Conservation (phyloP, 2,329 filamentous ascomycete genomes). For the Laburnicola sp. region DNA sequence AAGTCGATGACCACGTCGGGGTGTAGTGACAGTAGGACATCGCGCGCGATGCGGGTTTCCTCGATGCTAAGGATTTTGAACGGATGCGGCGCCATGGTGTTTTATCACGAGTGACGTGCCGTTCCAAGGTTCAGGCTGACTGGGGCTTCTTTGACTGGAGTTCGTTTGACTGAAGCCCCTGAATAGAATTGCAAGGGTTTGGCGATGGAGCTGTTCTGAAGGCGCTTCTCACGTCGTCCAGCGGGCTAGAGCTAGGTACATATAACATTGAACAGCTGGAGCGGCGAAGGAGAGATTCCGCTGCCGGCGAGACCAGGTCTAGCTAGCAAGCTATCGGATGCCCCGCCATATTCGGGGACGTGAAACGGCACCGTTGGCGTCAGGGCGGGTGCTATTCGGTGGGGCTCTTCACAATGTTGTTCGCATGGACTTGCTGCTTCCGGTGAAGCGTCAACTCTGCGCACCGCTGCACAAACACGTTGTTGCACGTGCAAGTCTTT, state of each 20-base stretch:
- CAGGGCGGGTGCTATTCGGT: background rate
- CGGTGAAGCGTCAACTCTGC: too few relatives aligned
- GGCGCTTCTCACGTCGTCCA: too few relatives aligned
- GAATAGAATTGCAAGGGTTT: too few relatives aligned
- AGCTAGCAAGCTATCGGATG: background rate
- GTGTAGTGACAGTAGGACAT: constrained; percentile 52
- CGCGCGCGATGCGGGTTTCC: constrained; percentile 57
- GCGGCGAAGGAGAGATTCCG: background rate
- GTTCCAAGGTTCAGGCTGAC: background rate
- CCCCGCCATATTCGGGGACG: background rate
- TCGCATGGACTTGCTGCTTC: too few relatives aligned
- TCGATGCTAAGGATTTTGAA: constrained; percentile 60
- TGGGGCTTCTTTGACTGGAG: too few relatives aligned
- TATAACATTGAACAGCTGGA: too few relatives aligned
- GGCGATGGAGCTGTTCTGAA: too few relatives aligned
- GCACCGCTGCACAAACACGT: too few relatives aligned
- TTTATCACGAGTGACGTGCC: background rate
- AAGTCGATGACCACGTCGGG: constrained; percentile 48
- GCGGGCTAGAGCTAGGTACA: too few relatives aligned
- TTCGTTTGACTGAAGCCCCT: too few relatives aligned
- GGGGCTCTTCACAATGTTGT: too few relatives aligned
- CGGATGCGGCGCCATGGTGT: constrained; percentile 51
- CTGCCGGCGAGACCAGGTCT: background rate
- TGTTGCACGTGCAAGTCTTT: too few relatives aligned
- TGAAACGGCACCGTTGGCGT: background rate